These are phyloP conservation scores for Pseudocercospora cruenta DNA, from an alignment of 2,329 filamentous ascomycete genomes.

Conservation along the genomic window DNA sequence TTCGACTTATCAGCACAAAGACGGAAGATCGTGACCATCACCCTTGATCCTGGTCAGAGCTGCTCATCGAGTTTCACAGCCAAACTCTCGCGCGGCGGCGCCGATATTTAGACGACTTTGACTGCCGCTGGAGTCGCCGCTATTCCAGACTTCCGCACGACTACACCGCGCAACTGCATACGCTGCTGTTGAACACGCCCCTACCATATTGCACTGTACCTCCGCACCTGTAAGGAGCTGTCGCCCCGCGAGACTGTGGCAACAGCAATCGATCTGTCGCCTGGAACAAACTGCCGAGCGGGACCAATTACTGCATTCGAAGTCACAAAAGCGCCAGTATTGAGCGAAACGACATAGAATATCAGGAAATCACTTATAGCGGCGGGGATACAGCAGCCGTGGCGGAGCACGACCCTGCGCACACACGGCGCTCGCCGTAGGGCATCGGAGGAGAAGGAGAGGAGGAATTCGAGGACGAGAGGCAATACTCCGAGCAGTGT, in stretches of 20 bases:
- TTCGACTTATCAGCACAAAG: neutral
- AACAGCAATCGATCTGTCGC: neutral
- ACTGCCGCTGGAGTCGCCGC: conserved; percentile 2
- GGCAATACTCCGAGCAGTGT: neutral
- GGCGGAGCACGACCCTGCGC: conserved; percentile 16
- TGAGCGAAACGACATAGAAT: neutral
- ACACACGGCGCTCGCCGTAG: conserved; percentile 25
- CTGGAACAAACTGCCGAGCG: neutral
- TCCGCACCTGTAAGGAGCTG: neutral
- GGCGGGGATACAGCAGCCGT: conserved; percentile 18
- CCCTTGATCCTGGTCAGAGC: conserved; percentile 7
- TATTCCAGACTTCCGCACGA: neutral
- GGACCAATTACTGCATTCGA: neutral
- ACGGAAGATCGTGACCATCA: conserved; percentile 1
- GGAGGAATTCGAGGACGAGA: conserved; percentile 7
- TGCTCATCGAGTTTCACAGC: conserved; percentile 15
- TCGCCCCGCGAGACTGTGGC: neutral
- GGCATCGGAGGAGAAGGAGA: conserved; percentile 21
- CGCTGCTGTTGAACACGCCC: neutral
- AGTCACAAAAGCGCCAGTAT: neutral
- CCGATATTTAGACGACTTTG: conserved; percentile 12
- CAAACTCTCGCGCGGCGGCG: conserved; percentile 9
- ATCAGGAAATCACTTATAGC: neutral
- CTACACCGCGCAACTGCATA: neutral
- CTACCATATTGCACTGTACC: neutral